These are phyloP conservation scores for Phytophthora cryptogea DNA, from an alignment of 352 stramenopile genomes.

Conservation along the genomic window DNA sequence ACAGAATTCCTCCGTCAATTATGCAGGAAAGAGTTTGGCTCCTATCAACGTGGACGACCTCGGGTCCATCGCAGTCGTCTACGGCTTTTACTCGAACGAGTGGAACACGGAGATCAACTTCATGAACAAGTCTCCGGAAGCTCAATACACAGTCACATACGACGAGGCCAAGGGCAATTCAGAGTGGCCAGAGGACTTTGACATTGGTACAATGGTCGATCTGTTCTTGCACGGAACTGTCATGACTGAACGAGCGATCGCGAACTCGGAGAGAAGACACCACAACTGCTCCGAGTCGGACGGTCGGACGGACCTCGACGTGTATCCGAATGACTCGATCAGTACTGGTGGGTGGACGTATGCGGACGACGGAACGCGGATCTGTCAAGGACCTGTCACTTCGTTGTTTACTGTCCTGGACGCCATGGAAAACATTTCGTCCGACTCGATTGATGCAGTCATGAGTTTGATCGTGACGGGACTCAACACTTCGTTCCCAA, in stretches of 20 bases:
- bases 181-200: conserved; percentile 26
- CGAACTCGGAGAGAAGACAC: conserved; percentile 33
- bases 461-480: conserved; percentile 24
- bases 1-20: conserved; percentile 25
- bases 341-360: conserved; percentile 33
- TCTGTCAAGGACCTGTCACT: conserved; percentile 42
- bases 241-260: conserved; percentile 43
- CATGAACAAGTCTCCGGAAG: conserved; percentile 17
- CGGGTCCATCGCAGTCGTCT: conserved; percentile 42
- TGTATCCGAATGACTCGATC: conserved; percentile 8
- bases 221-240: conserved; percentile 51
- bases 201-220: conserved; percentile 26
- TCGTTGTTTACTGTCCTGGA: conserved; percentile 41
- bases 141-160: conserved; percentile 21
- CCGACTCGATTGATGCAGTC: conserved; percentile 21
- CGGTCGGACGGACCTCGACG: conserved; percentile 28
- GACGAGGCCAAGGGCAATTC: conserved; percentile 16
- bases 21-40: conserved; percentile 26
- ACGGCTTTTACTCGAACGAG: conserved; percentile 52
- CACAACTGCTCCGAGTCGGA: conserved; percentile 51
- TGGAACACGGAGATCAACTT: conserved; percentile 53
- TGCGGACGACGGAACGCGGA: conserved; percentile 33
- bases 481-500: conserved; percentile 39
- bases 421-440: conserved; percentile 19
- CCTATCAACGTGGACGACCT: conserved; percentile 50